Evolutionary conservation across 2,329 filamentous ascomycete genomes (phyloP), one percentile per base, ranked within the genome.

Genomic region (Tolypocladium tundrense): DNA sequence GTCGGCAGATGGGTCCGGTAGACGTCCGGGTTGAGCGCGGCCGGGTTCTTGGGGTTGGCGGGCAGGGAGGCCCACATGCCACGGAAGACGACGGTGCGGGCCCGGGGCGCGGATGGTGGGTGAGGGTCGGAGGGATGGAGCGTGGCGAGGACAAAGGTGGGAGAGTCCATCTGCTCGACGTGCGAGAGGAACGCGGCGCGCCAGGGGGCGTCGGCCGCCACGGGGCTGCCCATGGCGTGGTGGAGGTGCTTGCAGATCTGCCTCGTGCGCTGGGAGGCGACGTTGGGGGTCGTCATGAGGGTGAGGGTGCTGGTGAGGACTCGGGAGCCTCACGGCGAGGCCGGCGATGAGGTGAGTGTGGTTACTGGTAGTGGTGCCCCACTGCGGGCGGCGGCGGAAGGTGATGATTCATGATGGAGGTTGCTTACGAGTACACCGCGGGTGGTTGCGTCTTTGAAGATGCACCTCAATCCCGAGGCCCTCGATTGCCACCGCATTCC

Each of bases 21-120:
- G 1, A 72, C 54, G 35, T 74, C 64, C 5, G 88, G 86, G 70
- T 97, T 97, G 61, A 79, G 78, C 61, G 84, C 79, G 3, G 90
- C 88, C 40, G 83, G 75, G 72, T 94, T 93, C 70, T 86, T 84
- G 50, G 84, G 81, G 72, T 92, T 90, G 56, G 78, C 78, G 4
- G 88, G 86, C 1, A 96, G 77, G 57, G 81, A 79, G 0, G 85
- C 86, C 84, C 89, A 96, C 74, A 96, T 86, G 64, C 91, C 91
- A 60, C 93, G 88, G 74, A 85, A 93, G 67, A 96, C 85, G 73
- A 92, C 94, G 66, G 85, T 91, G 56, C 91, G 84, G 10, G 84
- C 87, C 57, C 90, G 82, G 1, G 85, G 80, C 6, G 67, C 61
- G 27, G 70, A 48, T 8, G 50, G 24, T 27, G 3, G 24, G 35